Conservation (phyloP, 768 basidiomycete species). For the Sistotremastrum niveocremeum region DNA sequence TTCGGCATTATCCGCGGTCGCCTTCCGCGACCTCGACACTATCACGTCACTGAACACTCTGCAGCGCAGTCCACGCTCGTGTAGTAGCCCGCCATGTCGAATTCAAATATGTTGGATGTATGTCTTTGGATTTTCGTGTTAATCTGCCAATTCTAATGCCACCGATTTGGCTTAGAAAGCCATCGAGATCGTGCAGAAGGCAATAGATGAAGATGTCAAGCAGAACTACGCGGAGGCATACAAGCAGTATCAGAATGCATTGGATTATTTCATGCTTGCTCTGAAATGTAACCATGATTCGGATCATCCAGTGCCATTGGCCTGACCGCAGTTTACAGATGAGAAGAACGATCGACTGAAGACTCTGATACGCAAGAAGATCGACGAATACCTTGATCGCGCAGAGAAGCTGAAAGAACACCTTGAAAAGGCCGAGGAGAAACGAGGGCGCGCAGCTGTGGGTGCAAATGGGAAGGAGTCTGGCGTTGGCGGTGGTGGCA, state of each 20-base stretch:
- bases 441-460: conserved; percentile 36
- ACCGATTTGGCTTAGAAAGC: conserved; percentile 36
- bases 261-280: conserved; percentile 98
- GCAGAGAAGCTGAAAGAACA: conserved; percentile 89
- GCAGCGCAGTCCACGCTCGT: no score
- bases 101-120: no score
- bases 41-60: no score
- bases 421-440: conserved; percentile 51
- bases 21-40: no score
- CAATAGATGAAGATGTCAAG: conserved; percentile 86
- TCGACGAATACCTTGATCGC: conserved; percentile 80
- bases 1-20: no score
- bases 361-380: conserved; percentile 71
- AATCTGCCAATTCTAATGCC: no score
- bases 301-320: background rate
- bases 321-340: conserved; percentile 27
- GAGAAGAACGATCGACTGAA: conserved; percentile 95
- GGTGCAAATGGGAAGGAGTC: conserved; percentile 24
- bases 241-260: conserved; percentile 86
- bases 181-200: conserved; percentile 83
- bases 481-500: conserved; percentile 26
- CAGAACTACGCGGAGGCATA: conserved; percentile 91
- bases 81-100: no score
- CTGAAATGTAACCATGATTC: conserved; percentile 56
- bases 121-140: no score